Evolutionary conservation across 73 alveolate species (phyloP).

Genomic region (Diophrys appendiculata): DNA sequence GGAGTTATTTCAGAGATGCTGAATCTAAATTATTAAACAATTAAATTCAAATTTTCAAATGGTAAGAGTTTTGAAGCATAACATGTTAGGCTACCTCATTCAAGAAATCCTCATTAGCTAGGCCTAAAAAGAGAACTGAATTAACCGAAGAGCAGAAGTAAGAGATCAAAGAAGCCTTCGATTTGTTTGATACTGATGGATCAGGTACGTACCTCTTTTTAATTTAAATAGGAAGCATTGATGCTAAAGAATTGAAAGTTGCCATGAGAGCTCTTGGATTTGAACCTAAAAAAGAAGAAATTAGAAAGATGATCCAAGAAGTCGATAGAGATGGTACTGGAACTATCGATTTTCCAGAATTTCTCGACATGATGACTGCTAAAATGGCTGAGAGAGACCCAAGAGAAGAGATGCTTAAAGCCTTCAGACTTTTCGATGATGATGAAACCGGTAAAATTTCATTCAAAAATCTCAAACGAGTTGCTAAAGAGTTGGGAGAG

Average conservation of each 20-base stretch:
- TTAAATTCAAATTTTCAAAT: neutral
- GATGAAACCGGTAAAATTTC: conserved; percentile 91
- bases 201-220: conserved; percentile 62
- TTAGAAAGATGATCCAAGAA: conserved; percentile 83
- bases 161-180: conserved; percentile 92
- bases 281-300: conserved; percentile 98
- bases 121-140: conserved; percentile 72
- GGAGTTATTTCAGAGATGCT: too few relatives aligned
- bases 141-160: conserved; percentile 90
- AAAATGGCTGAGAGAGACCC: conserved; percentile 95
- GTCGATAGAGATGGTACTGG: conserved; percentile 88
- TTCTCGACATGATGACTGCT: conserved; percentile 92
- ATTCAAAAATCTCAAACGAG: conserved; percentile 83
- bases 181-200: conserved; percentile 91
- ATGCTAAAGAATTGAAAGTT: conserved; percentile 95
- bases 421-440: conserved; percentile 85
- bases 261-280: conserved; percentile 99
- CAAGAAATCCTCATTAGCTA: conserved; percentile 47
- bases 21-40: too few relatives aligned
- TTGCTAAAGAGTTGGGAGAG: conserved; percentile 91
- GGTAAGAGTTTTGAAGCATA: conserved; percentile 1
- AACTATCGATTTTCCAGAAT: conserved; percentile 79
- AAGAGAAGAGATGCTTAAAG: conserved; percentile 90
- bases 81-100: conserved; percentile 30
- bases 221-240: conserved; percentile 53